Evolutionary conservation across 2,329 filamentous ascomycete species (phyloP).

Genomic region (Aureobasidium zeae): DNA sequence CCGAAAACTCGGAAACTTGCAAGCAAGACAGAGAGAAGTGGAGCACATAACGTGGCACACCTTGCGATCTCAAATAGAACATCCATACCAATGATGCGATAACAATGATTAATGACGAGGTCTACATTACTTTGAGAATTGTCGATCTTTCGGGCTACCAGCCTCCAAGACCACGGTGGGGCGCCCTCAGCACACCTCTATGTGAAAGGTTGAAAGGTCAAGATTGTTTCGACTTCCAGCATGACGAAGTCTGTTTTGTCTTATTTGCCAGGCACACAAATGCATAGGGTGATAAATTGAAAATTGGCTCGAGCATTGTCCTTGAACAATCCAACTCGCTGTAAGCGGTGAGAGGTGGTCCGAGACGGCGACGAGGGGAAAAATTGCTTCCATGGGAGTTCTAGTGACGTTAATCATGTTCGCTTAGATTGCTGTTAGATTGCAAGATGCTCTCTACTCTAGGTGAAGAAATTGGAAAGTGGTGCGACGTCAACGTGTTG

Average conservation of each 20-base stretch:
- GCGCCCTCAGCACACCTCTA: background rate
- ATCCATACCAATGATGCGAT: too few relatives aligned
- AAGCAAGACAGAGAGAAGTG: background rate
- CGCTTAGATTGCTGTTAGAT: constrained; percentile 9
- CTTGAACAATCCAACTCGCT: too few relatives aligned
- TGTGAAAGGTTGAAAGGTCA: background rate
- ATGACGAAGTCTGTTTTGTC: background rate
- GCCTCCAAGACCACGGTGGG: too few relatives aligned
- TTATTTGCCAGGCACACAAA: background rate
- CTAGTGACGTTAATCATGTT: constrained; percentile 12
- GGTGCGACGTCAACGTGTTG: constrained; percentile 8
- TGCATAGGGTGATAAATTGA: background rate
- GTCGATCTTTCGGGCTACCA: constrained; percentile 2
- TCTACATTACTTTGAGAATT: background rate
- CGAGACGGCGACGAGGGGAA: background rate
- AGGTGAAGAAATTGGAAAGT: constrained; percentile 10
- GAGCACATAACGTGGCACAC: background rate
- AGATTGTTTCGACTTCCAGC: background rate
- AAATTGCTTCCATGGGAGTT: constrained; percentile 10
- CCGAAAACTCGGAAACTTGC: background rate
- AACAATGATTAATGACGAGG: too few relatives aligned
- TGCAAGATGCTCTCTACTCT: constrained; percentile 12
- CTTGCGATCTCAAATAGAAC: too few relatives aligned
- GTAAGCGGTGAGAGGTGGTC: background rate
- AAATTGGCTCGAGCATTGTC: too few relatives aligned